Evolutionary conservation across 176 grass and related monocot species (phyloP), one percentile per base, ranked within the genome.

Genomic region (Secale cereale): DNA sequence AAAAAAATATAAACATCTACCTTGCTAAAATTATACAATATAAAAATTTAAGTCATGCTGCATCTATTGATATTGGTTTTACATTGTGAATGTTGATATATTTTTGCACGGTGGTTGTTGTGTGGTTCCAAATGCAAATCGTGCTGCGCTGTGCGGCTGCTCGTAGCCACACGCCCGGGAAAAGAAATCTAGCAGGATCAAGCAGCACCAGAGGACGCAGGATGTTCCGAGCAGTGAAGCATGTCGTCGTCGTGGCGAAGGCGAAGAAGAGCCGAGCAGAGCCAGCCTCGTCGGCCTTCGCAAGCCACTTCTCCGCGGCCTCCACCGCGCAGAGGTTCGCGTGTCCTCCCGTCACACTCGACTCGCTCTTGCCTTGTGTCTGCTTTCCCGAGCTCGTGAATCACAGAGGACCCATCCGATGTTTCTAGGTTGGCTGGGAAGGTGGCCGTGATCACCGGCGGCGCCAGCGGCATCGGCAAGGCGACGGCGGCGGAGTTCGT

Each of bases 361-460:
- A 68, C 31, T 22, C 17, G 65, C 36, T 69, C 65, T 69, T 69
- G 65, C 31, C 65, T 69, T 11, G 8, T 36, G 1, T 4, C 36
- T 22, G 31, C 6, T 36, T 69, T 68, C 31, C 19, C 4, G 7
- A 68, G 30, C 31, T 26, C n/a, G 1, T 1, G 35, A 23, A 23
- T 23, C 46, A 6, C 46, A 6, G 46, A 50, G 1, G 15, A 14
- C 6, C 50, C 2, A 48, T 48, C 50, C 50, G 17, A 54, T 0
- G 17, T 54, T 54, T 19, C 50, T 20, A 54, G 50, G 50, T 8
- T 56, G 17, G 16, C 17, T 2, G 81, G 87, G 1, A 89, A 84
- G 81, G 67, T 89, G 30, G 81, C 76, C 7, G 61, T 88, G 7
- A 80, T 88, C 81, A 83, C 86, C 36, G 81, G 86, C 2, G 81